phyloP scores from a whole-genome alignment of 768 basidiomycete species.

The Mycena olivaceomarginata region DNA sequence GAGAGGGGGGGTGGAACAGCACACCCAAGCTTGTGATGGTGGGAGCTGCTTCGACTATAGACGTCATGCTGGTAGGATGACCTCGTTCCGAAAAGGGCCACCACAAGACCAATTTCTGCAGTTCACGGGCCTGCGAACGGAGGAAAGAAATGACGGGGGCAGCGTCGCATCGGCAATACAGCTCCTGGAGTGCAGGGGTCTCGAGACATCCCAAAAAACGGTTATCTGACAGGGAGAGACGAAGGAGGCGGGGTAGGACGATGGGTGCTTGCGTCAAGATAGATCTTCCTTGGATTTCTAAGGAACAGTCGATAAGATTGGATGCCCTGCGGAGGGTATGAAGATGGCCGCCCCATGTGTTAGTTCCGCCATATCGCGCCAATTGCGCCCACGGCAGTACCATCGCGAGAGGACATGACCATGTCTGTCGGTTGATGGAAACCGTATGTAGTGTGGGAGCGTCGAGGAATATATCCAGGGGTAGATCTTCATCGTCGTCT shows the following conservation, averaged over 20 bases:
- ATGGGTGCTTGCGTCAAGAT: not conserved
- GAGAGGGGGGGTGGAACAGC: not conserved
- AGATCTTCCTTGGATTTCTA: not conserved
- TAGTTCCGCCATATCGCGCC: not conserved
- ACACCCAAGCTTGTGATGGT: not conserved
- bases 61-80: not conserved
- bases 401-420: not conserved
- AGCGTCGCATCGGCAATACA: not conserved
- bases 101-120: conserved; percentile 3
- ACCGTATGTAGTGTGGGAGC: conserved; percentile 11
- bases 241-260: conserved; percentile 15
- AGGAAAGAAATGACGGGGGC: not conserved
- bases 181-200: conserved; percentile 25
- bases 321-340: not conserved
- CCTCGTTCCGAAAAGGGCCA: too few species aligned
- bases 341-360: not conserved
- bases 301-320: conserved; percentile 16
- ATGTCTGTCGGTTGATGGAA: not conserved
- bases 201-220: conserved; percentile 1
- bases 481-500: not conserved
- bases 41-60: not conserved
- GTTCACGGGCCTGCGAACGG: not conserved
- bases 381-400: conserved; percentile 7
- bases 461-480: not conserved
- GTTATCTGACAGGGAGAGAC: conserved; percentile 11